Percentiles rank a stretch among this genome's conserved stretches.
phyloP scores from a whole-genome alignment of 2,329 filamentous ascomycete species.

The Chaetomium sp. region DNA sequence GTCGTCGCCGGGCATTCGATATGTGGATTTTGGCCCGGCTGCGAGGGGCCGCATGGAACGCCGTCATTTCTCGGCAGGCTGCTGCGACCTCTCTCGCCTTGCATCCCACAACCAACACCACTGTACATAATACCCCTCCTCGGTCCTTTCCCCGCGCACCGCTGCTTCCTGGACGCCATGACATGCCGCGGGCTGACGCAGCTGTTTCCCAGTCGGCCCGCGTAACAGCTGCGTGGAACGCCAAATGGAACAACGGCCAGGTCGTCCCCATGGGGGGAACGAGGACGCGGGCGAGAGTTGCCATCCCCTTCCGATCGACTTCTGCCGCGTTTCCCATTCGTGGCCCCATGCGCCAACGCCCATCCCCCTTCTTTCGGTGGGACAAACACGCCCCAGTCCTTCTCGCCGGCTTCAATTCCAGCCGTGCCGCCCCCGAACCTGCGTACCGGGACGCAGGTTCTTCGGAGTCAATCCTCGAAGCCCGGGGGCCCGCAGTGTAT shows the following conservation, averaged over 20 bases:
- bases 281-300: too few species aligned
- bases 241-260: too few species aligned
- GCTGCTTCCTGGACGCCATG: too few species aligned
- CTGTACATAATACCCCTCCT: too few species aligned
- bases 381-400: conserved; percentile 3
- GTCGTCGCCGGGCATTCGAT: conserved; percentile 8
- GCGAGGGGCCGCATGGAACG: conserved; percentile 1
- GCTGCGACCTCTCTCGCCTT: not conserved
- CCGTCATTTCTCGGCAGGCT: conserved; percentile 7
- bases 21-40: conserved; percentile 5
- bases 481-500: not conserved
- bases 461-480: not conserved
- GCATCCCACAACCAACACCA: not conserved
- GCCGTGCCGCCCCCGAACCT: too few species aligned
- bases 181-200: not conserved
- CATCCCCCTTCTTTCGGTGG: not conserved
- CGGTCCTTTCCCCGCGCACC: too few species aligned
- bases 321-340: conserved; percentile 14
- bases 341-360: not conserved
- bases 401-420: too few species aligned
- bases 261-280: too few species aligned
- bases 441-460: not conserved
- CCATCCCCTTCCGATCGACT: not conserved
- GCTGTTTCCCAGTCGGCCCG: not conserved
- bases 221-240: not conserved